A percentile compares a stretch with the other conserved stretches of the same genome.
phyloP scores from a whole-genome alignment of 1,284 basidiomycete species.

The Stygiomarasmius scandens region DNA sequence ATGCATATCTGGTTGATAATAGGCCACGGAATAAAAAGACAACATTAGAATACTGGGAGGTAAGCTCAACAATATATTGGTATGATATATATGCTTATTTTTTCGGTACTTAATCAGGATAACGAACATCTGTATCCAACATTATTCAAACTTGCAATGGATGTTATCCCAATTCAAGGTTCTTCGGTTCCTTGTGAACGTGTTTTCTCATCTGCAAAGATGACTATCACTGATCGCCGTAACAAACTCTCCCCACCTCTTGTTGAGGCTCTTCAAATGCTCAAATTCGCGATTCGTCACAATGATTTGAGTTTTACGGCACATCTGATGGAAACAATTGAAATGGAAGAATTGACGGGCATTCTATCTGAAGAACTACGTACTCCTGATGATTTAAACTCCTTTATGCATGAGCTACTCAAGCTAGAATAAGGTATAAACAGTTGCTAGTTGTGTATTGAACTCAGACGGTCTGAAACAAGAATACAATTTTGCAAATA shows the following conservation, averaged over 20 bases:
- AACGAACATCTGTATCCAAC: neutral
- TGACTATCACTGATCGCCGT: neutral
- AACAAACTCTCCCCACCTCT: neutral
- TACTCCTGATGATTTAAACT: neutral
- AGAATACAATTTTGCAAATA: too few species aligned
- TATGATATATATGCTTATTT: neutral
- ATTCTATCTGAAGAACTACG: neutral
- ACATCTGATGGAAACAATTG: neutral
- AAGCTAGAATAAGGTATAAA: neutral
- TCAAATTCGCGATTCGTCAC: neutral
- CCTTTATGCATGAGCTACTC: neutral
- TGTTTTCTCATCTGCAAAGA: conserved; percentile 9
- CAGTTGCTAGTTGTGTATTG: too few species aligned
- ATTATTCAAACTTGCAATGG: conserved; percentile 3
- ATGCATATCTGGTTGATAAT: neutral
- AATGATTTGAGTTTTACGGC: conserved; percentile 2
- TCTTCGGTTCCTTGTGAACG: conserved; percentile 9
- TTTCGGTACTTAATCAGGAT: neutral
- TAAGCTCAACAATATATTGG: neutral
- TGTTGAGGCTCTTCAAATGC: conserved; percentile 6
- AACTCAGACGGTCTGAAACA: too few species aligned
- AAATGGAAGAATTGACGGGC: neutral
- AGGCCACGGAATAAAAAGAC: neutral
- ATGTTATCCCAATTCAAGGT: conserved; percentile 4
- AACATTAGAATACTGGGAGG: conserved; percentile 1